Evolutionary conservation across 805 yeast genomes (phyloP), one percentile per base, ranked within the genome.

Genomic region (Debaryomyces tyrocola): DNA sequence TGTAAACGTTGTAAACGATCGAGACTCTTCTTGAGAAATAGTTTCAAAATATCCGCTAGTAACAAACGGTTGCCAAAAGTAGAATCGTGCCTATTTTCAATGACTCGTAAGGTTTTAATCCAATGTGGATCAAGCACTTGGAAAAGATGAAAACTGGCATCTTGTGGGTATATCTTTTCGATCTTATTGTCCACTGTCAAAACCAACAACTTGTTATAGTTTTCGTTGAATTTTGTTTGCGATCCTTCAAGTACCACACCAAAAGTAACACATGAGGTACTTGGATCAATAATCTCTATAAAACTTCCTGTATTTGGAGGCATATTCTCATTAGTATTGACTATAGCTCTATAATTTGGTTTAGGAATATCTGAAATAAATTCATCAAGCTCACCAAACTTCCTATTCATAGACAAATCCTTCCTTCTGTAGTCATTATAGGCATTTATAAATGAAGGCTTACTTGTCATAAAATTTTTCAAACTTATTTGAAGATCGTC

Each of bases 211-310:
- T 66, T 63, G 45, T 68, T 69, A 40, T 61, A 62, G 43, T 53
- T 54, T 34, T 58, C 66, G 46, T 66, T 62, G 50, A 75, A 74
- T 21, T 52, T 60, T 4, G 75, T 62, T 36, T 47, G 43, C 0
- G 71, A 55, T 15, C 50, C 62, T 37, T 63, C 45, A 4, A 73
- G 40, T 3, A 77, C 77, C 2, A 74, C 52, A 2, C 80, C 81
- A 43, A 69, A 55, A 3, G 44, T 45, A 4, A 59, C 43, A 1
- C 39, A 34, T 12, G 47, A 52, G 7, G 50, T 52, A 6, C 45
- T 37, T 2, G 54, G 55, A 24, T 60, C 55, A 1, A 49, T 37
- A 46, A 64, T 65, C 48, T 74, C 78, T 6, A 76, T 67, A 1
- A 76, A 46, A 2, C 78, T 69, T 1, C 81, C 81, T 4, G 48